phyloP scores from a whole-genome alignment of 2,329 filamentous ascomycete species.

The Cladosporium sphaerospermum region DNA sequence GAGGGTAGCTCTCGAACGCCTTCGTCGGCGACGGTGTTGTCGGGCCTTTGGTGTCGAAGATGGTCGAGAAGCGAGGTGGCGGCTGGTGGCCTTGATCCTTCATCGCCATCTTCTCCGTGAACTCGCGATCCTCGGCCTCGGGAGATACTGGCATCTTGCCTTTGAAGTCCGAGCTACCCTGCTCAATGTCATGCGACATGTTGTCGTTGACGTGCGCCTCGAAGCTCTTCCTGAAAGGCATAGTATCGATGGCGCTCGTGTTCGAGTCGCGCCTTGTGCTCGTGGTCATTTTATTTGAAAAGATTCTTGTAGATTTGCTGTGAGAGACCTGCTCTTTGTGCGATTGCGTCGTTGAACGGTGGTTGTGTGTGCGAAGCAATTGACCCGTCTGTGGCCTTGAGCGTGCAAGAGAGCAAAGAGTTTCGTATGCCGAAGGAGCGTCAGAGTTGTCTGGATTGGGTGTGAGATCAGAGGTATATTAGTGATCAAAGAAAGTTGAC shows the following conservation, averaged over 20 bases:
- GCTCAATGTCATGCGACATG: constrained; percentile 21
- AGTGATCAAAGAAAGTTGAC: constrained; percentile 7
- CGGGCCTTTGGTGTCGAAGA: constrained; percentile 20
- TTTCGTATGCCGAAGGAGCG: not conserved
- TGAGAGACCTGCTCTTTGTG: constrained; percentile 7
- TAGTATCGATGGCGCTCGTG: constrained; percentile 10
- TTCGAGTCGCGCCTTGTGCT: not conserved
- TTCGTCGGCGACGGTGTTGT: constrained; percentile 15
- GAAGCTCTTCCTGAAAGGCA: constrained; percentile 27
- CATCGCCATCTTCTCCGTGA: constrained; percentile 19
- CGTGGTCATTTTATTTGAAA: not conserved
- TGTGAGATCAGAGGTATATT: not conserved
- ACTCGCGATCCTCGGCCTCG: constrained; percentile 15
- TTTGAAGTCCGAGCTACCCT: constrained; percentile 13
- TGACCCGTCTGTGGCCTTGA: not conserved
- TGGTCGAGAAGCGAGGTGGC: constrained; percentile 28
- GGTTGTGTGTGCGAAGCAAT: not conserved
- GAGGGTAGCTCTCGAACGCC: constrained; percentile 24
- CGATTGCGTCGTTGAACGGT: not conserved
- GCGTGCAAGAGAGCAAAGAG: not conserved
- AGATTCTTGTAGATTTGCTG: not conserved
- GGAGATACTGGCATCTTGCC: constrained; percentile 10
- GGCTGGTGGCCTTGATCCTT: constrained; percentile 13
- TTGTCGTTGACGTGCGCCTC: constrained; percentile 29
- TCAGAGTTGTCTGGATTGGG: not conserved